Evolutionary conservation across 176 grass and related monocot genomes (phyloP), one percentile per base, ranked within the genome.

Genomic region (Musa schizocarpa): DNA sequence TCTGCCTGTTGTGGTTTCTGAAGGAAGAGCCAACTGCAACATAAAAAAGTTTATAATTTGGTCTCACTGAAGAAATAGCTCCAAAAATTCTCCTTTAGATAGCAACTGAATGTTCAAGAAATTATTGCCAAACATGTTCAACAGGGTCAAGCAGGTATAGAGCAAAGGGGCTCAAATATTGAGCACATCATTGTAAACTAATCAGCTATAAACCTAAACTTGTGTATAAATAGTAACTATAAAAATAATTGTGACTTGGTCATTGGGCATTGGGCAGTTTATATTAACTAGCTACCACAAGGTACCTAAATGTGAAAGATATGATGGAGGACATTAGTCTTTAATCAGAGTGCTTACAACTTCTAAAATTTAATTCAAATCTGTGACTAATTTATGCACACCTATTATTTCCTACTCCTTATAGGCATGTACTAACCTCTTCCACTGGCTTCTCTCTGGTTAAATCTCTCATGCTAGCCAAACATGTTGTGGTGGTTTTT

Each of bases 1-100:
- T 85, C 85, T 88, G 50, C 88, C 94, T 34, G 90, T 91, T 66
- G 88, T 89, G 11, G 90, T 93, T 81, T 98, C 94, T 65, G 78
- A 64, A 51, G 94, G 94, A 26, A 98, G 88, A 80, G 94, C 90
- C 85, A 98, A 83, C 94, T 98, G 55, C 55, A 57, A 13, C 16
- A 61, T n/a, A 61, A 61, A 61, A 61, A n/a, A n/a, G 7, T 5
- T 20, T n/a, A 17, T 17, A 19, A n/a, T 61, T 9, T 61, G 57
- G 34, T 43, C 34, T 43, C 34, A 43, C 34, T 6, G 34, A 43
- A 43, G 34, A 43, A 43, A 43, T 43, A 43, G 34, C 5, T 61
- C 14, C n/a, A 61, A 21, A 27, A 8, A 17, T 8, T 61, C 57
- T 61, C 57, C 57, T 61, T 61, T 6, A 61, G 6, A 61, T 8